These are phyloP conservation scores for Clitoria ternatea DNA, from an alignment of 306 rosid genomes.

Conservation along the genomic window DNA sequence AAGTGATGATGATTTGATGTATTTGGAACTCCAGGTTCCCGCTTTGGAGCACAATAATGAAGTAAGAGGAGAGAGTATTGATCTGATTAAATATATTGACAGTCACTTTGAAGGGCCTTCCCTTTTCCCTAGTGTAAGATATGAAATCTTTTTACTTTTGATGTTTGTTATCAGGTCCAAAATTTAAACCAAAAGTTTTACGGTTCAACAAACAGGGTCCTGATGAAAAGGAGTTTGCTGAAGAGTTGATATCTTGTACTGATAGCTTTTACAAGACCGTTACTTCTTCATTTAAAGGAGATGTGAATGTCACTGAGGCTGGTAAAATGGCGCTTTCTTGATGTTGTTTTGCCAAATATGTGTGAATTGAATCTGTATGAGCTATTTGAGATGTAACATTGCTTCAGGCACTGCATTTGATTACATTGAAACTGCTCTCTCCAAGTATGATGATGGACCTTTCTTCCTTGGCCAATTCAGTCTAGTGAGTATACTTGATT, in stretches of 20 bases:
- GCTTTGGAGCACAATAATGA: conserved; percentile 61
- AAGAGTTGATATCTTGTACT: conserved; percentile 60
- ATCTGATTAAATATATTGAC: conserved; percentile 61
- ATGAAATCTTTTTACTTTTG: background rate
- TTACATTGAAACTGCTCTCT: conserved; percentile 62
- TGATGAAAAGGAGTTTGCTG: conserved; percentile 60
- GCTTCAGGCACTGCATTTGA: conserved; percentile 57
- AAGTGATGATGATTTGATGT: background rate
- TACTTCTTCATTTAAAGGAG: conserved; percentile 58
- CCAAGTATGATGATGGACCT: conserved; percentile 70
- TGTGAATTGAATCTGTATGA: background rate
- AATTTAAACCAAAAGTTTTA: background rate
- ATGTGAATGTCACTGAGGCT: conserved; percentile 40
- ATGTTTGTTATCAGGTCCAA: background rate
- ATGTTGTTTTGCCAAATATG: conserved; percentile 2
- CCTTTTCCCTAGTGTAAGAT: conserved; percentile 63
- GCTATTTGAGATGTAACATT: background rate
- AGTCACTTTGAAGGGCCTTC: conserved; percentile 61
- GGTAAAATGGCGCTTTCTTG: conserved; percentile 41
- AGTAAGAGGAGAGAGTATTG: conserved; percentile 67
- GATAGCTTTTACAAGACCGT: conserved; percentile 48
- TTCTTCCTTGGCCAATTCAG: conserved; percentile 85
- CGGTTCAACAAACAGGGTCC: conserved; percentile 38
- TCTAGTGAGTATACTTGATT: conserved; percentile 42
- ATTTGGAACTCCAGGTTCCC: conserved; percentile 36